Base-by-base conservation (phyloP, 2,329 filamentous ascomycete genomes). In the Xylaria sp. region DNA sequence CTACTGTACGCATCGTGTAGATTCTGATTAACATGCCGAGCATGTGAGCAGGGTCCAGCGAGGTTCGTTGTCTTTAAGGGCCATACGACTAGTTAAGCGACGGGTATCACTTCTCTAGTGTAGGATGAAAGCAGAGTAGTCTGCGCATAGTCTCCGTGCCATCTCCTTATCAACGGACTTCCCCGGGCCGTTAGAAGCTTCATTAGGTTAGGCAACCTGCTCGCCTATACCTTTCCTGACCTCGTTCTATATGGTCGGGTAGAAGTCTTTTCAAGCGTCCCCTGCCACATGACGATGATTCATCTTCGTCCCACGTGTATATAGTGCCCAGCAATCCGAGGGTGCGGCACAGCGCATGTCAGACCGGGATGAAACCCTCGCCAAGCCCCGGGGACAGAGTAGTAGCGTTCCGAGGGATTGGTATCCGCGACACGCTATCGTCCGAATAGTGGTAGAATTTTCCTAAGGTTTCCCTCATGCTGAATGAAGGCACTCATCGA, bases 361-460 rank as follows among this genome's bases (percentile, higher is more conserved):
- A 66, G 66, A 69, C 63, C 48, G 59, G 67, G 63, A 68, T 68
- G 63, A 38, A 48, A 31, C 44, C 51, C 38, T 59, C 59, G 54
- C 65, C 33, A 66, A 62, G 40, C 31, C 23, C 26, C n/a, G 49
- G 26, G 31, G 17, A 11, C 33, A 42, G 10, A 31, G 13, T 33
- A 17, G 38, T 28, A 31, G 46, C 58, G 54, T 68, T 66, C 66
- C 63, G 67, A 69, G 59, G 46, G 40, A 48, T 66, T 63, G 58
- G 63, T 48, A 38, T 59, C 51, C 9, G 36, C 11, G 58, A 57
- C n/a, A 23, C 40, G 23, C 53, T 15, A 60, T 60, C 40, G 33
- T 23, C 23, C 33, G 57, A 26, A 42, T 40, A 17, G 26, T 28
- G 15, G 58, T 26, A 36, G 49, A 26, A 26, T 62, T 57, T 5